Conservation (phyloP, 2,329 filamentous ascomycete species). For the Aureobasidium sp. region DNA sequence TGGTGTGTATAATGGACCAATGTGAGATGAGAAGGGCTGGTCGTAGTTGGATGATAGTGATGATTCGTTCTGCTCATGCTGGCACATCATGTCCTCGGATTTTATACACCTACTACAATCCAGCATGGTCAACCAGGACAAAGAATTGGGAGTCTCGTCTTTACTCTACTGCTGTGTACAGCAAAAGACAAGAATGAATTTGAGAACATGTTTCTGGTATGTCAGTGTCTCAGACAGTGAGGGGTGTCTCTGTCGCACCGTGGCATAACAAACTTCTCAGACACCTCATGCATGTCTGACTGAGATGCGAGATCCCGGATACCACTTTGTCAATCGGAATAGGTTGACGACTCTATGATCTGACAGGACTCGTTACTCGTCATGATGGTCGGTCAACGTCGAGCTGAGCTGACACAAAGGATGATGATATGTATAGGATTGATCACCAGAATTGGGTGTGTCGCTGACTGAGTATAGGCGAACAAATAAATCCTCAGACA, state of each 20-base stretch:
- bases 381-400: not conserved
- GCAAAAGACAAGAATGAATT: not conserved
- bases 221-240: not conserved
- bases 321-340: not conserved
- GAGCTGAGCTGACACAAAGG: not conserved
- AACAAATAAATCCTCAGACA: conserved; percentile 6
- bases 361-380: not conserved
- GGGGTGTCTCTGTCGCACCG: not conserved
- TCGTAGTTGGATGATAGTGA: not conserved
- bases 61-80: not conserved
- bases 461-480: too few relatives aligned
- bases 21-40: not conserved
- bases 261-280: not conserved
- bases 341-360: not conserved
- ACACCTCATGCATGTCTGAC: not conserved
- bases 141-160: not conserved
- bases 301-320: not conserved
- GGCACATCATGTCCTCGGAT: not conserved
- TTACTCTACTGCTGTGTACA: not conserved
- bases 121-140: not conserved
- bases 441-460: not conserved
- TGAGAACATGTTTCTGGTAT: not conserved
- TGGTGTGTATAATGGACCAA: not conserved
- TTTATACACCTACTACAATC: not conserved
- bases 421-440: not conserved